phyloP scores from a whole-genome alignment of 257 asterid species.

The Solanum ossicruentum region DNA sequence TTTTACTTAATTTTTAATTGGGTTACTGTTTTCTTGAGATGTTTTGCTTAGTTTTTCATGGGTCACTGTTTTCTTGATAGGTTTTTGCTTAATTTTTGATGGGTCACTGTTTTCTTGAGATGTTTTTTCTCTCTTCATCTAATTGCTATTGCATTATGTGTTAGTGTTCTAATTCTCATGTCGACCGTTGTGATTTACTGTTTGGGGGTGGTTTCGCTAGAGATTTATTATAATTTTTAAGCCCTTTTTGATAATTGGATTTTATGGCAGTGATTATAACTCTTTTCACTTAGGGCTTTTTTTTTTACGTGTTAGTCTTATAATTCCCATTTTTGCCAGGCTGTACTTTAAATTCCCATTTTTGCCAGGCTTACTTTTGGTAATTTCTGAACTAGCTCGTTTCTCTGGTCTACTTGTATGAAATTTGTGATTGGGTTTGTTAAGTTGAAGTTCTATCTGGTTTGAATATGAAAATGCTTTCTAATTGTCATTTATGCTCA shows the following conservation, averaged over 20 bases:
- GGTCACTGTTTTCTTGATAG: neutral
- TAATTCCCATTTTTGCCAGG: neutral
- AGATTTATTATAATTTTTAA: neutral
- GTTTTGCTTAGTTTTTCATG: neutral
- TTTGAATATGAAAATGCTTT: neutral
- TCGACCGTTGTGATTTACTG: neutral
- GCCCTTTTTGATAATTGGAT: neutral
- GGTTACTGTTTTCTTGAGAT: neutral
- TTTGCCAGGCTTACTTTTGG: neutral
- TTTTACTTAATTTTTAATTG: neutral
- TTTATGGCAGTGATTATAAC: neutral
- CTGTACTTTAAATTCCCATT: neutral
- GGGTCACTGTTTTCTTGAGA: neutral
- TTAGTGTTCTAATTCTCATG: neutral
- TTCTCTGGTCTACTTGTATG: neutral
- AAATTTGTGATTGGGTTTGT: neutral
- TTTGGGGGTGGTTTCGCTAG: neutral
- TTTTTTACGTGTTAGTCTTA: neutral
- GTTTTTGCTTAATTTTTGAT: neutral
- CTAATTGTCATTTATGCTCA: neutral
- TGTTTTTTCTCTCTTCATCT: neutral
- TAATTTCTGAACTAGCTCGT: neutral
- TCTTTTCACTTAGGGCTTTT: neutral
- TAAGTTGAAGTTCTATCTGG: neutral
- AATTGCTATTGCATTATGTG: neutral